Evolutionary conservation across 1,139 yeast species (phyloP).

Genomic region (Kodamaea suecica): DNA sequence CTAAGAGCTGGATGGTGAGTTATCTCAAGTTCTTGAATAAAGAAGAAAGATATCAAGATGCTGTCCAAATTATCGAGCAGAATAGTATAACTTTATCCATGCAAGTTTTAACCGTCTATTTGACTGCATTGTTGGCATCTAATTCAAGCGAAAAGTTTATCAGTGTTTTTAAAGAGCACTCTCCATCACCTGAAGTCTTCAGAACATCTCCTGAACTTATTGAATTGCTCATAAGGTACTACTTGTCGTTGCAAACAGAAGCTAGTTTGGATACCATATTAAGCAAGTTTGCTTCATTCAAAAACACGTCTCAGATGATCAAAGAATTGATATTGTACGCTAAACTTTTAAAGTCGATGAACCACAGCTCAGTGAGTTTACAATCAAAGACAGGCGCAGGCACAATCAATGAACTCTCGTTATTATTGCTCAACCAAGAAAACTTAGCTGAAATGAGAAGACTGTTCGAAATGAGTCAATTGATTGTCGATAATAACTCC

Average conservation of each 20-base stretch:
- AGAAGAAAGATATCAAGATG: slow-evolving; percentile 9
- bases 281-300: slow-evolving; percentile 5
- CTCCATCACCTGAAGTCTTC: slow-evolving; percentile 11
- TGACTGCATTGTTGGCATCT: slow-evolving; percentile 16
- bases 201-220: slow-evolving; percentile 17
- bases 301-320: slow-evolving; percentile 8
- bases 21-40: slow-evolving; percentile 19
- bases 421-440: slow-evolving; percentile 6
- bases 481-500: background rate
- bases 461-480: slow-evolving; percentile 11
- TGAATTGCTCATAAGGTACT: slow-evolving; percentile 24
- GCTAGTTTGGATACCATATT: slow-evolving; percentile 18
- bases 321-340: slow-evolving; percentile 21
- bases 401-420: slow-evolving; percentile 10
- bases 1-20: slow-evolving; percentile 19
- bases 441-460: slow-evolving; percentile 17
- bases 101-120: slow-evolving; percentile 11
- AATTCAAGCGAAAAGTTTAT: slow-evolving; percentile 17
- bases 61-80: slow-evolving; percentile 12
- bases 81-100: slow-evolving; percentile 7
- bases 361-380: background rate
- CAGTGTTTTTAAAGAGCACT: slow-evolving; percentile 14
- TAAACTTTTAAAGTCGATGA: slow-evolving; percentile 21
- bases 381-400: background rate
- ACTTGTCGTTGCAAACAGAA: slow-evolving; percentile 13